Conservation (phyloP, 768 basidiomycete species). For the Phallus indusiatus region DNA sequence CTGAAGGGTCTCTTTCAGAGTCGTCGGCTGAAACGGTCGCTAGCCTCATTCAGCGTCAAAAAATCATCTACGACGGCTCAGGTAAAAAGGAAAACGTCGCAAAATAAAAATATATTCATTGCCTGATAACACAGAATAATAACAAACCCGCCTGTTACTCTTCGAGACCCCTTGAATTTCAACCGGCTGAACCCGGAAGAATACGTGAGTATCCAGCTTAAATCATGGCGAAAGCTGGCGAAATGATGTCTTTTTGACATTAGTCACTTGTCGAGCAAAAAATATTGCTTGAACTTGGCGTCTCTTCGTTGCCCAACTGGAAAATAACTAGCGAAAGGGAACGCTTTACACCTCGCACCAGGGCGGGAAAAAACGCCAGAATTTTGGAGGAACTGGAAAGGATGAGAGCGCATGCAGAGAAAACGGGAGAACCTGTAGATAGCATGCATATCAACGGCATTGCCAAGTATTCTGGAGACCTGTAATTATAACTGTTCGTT, state of each 20-base stretch:
- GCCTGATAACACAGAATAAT: slow-evolving; percentile 16
- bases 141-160: slow-evolving; percentile 19
- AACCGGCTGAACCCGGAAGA: slow-evolving; percentile 13
- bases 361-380: slow-evolving; percentile 19
- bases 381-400: slow-evolving; percentile 18
- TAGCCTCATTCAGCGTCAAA: slow-evolving; percentile 16
- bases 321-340: slow-evolving; percentile 14
- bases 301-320: slow-evolving; percentile 15
- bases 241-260: neutral
- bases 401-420: slow-evolving; percentile 17
- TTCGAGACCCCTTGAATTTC: slow-evolving; percentile 19
- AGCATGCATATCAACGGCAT: slow-evolving; percentile 21
- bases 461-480: slow-evolving; percentile 1
- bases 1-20: neutral
- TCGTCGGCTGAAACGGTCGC: no score
- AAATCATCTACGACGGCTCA: slow-evolving; percentile 10
- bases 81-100: neutral
- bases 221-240: neutral
- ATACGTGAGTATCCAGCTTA: slow-evolving; percentile 20
- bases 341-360: slow-evolving; percentile 17
- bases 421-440: slow-evolving; percentile 17
- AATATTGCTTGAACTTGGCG: slow-evolving; percentile 24
- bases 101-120: neutral
- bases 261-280: slow-evolving; percentile 25
- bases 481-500: neutral